A percentile compares a stretch with the other conserved stretches of the same genome.
Conservation (phyloP, 225 moss, liverwort and hornwort species). For the Lunularia cruciata region DNA sequence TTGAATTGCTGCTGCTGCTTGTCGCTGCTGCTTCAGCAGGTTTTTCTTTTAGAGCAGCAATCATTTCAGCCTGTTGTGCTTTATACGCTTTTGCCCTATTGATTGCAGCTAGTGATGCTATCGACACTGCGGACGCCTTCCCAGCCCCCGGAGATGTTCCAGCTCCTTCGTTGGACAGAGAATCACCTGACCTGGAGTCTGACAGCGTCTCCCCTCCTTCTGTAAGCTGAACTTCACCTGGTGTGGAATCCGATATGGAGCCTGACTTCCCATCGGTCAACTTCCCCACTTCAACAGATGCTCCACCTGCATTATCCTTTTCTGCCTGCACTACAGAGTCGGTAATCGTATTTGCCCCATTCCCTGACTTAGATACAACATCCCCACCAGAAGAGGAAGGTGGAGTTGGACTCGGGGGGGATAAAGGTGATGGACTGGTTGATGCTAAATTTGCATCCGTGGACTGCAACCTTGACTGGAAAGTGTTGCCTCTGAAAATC, state of each 20-base stretch:
- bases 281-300: constrained; percentile 2
- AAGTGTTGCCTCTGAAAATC: constrained; percentile 43
- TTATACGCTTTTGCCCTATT: constrained; percentile 70
- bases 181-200: neutral
- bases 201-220: neutral
- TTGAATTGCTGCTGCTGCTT: neutral
- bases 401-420: neutral
- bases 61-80: constrained; percentile 73
- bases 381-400: neutral
- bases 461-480: constrained; percentile 35
- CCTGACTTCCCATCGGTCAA: constrained; percentile 19
- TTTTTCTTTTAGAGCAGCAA: constrained; percentile 52
- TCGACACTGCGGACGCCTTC: neutral
- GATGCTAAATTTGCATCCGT: neutral
- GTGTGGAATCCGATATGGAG: too few relatives aligned
- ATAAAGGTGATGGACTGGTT: neutral
- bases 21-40: constrained; percentile 8
- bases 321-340: neutral
- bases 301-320: neutral
- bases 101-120: constrained; percentile 53
- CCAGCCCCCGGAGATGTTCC: constrained; percentile 1
- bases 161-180: neutral
- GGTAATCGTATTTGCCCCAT: too few relatives aligned
- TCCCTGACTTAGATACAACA: neutral
- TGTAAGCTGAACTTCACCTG: neutral